Percentiles rank a stretch among this genome's conserved stretches.
These are phyloP conservation scores for Pontederia crassipes DNA, from an alignment of 176 grass and related monocot species.

Conservation along the genomic window DNA sequence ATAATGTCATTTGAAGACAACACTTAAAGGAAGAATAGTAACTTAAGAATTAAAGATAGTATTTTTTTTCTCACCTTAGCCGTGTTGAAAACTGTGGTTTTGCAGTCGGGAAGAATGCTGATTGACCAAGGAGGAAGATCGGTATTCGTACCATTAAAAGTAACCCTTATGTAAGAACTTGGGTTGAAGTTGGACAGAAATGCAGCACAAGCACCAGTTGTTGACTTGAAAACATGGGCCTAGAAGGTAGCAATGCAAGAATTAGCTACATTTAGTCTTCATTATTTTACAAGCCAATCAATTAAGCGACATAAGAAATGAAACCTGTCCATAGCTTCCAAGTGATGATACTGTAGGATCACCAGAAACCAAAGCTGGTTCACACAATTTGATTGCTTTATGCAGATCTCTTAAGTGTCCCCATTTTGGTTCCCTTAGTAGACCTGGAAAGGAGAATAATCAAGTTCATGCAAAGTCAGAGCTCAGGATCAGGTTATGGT, in stretches of 20 bases:
- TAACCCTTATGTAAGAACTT: slow-evolving; percentile 38
- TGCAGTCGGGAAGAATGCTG: slow-evolving; percentile 89
- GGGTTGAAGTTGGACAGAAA: slow-evolving; percentile 79
- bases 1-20: background rate
- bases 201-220: slow-evolving; percentile 51
- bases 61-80: slow-evolving; percentile 48
- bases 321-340: slow-evolving; percentile 75
- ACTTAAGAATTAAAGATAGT: too few relatives aligned
- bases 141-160: slow-evolving; percentile 44
- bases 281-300: background rate
- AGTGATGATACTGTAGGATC: slow-evolving; percentile 42
- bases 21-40: background rate
- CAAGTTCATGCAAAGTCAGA: background rate
- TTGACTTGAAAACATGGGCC: slow-evolving; percentile 69
- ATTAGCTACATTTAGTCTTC: slow-evolving; percentile 3
- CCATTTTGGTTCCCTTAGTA: slow-evolving; percentile 84
- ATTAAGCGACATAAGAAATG: background rate
- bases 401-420: slow-evolving; percentile 87
- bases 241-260: slow-evolving; percentile 19
- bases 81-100: slow-evolving; percentile 80
- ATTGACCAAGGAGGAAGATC: slow-evolving; percentile 92
- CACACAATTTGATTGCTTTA: slow-evolving; percentile 72
- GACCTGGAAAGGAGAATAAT: slow-evolving; percentile 30
- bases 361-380: slow-evolving; percentile 38
- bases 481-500: background rate